phyloP scores from a whole-genome alignment of 495 filamentous ascomycete species.

The Xylaria curta region DNA sequence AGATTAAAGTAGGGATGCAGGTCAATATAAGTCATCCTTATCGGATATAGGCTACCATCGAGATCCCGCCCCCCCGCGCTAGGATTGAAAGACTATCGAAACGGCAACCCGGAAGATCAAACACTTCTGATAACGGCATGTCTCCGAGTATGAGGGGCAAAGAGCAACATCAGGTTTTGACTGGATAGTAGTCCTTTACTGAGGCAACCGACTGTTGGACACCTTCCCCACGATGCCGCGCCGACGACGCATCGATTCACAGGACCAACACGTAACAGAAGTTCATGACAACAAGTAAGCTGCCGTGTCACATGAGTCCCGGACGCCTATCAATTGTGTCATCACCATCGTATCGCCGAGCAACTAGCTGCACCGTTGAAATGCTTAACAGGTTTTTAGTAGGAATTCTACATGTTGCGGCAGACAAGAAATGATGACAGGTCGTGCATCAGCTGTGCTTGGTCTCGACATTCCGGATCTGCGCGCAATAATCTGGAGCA shows the following conservation, averaged over 20 bases:
- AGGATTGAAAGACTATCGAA: slow-evolving; percentile 7
- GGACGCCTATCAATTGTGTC: not conserved
- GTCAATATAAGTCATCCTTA: slow-evolving; percentile 12
- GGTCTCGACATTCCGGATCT: slow-evolving; percentile 7
- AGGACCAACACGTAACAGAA: not conserved
- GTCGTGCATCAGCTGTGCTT: not conserved
- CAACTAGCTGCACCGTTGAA: not conserved
- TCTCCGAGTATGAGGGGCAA: not conserved
- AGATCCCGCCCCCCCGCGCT: slow-evolving; percentile 8
- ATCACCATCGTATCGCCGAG: not conserved
- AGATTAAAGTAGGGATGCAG: not conserved
- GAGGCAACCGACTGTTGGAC: not conserved
- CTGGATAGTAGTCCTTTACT: slow-evolving; percentile 1
- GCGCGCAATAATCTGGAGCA: not conserved
- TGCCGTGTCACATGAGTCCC: slow-evolving; percentile 3
- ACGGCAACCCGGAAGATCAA: slow-evolving; percentile 24
- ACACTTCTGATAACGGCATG: slow-evolving; percentile 22
- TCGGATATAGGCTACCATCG: slow-evolving; percentile 22
- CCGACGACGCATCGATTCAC: not conserved
- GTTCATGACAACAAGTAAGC: slow-evolving; percentile 16
- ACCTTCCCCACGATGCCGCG: not conserved
- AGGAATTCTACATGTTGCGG: not conserved
- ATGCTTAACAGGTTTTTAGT: not conserved
- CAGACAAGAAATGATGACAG: not conserved
- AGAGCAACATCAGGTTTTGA: not conserved